A percentile compares a stretch with the other conserved stretches of the same genome.
Evolutionary conservation across 306 rosid genomes (phyloP).

Genomic region (Quercus glauca): DNA sequence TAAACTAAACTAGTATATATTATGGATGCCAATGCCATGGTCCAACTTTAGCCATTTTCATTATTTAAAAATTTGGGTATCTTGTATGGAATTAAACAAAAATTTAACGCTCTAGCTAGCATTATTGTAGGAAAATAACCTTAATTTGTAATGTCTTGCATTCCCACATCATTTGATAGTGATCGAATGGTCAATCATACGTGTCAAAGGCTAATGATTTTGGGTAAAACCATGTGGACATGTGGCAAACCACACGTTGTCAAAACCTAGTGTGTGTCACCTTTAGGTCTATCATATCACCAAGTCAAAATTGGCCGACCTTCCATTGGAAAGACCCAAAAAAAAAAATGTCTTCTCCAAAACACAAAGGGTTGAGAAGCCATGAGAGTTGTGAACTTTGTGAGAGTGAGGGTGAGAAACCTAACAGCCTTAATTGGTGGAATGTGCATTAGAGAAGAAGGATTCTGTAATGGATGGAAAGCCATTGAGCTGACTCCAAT

Average conservation of each 20-base stretch:
- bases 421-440: slow-evolving; percentile 30
- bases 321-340: slow-evolving; percentile 7
- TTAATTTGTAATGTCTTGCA: slow-evolving; percentile 11
- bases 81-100: background rate
- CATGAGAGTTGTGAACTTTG: slow-evolving; percentile 1
- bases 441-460: slow-evolving; percentile 29
- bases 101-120: slow-evolving; percentile 20
- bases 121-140: background rate
- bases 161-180: background rate
- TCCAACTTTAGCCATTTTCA: slow-evolving; percentile 12
- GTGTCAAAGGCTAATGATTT: slow-evolving; percentile 32
- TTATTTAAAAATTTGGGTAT: slow-evolving; percentile 8
- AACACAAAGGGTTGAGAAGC: slow-evolving; percentile 26
- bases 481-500: slow-evolving; percentile 53
- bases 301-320: slow-evolving; percentile 47
- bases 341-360: slow-evolving; percentile 20
- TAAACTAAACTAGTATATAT: background rate
- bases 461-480: slow-evolving; percentile 35
- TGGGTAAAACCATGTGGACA: slow-evolving; percentile 23
- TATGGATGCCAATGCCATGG: slow-evolving; percentile 2
- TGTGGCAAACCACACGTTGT: slow-evolving; percentile 29
- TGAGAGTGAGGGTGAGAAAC: slow-evolving; percentile 5
- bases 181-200: background rate
- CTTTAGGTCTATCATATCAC: slow-evolving; percentile 28
- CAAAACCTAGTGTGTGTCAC: slow-evolving; percentile 22